Evolutionary conservation across 306 rosid species (phyloP).

Genomic region (Lagenaria siceraria): DNA sequence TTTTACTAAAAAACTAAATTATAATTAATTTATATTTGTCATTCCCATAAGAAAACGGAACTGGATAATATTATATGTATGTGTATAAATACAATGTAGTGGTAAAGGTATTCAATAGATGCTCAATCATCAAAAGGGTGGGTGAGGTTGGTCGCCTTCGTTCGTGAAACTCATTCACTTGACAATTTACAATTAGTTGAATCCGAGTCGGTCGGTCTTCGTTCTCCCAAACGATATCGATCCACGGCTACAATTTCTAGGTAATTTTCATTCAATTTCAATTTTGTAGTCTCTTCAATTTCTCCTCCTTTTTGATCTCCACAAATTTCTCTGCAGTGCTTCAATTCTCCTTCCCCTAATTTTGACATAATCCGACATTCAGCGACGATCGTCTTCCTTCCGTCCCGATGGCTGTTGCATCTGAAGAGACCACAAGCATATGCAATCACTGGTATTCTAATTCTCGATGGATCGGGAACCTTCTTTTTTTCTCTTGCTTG

Average conservation of each 20-base stretch:
- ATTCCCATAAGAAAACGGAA: neutral
- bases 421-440: slow-evolving; percentile 36
- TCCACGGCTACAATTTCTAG: neutral
- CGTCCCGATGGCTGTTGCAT: slow-evolving; percentile 44
- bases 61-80: too few relatives aligned
- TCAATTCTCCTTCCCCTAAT: neutral
- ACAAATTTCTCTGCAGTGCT: neutral
- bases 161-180: neutral
- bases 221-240: neutral
- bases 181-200: neutral
- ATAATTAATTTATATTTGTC: too few relatives aligned
- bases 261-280: neutral
- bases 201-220: slow-evolving; percentile 2
- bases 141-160: neutral
- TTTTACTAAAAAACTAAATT: too few relatives aligned
- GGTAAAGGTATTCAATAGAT: neutral
- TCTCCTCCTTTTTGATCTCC: neutral
- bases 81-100: neutral
- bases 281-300: neutral
- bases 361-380: neutral
- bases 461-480: neutral
- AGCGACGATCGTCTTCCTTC: slow-evolving; percentile 4
- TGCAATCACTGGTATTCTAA: slow-evolving; percentile 76
- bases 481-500: neutral
- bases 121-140: neutral